These are phyloP conservation scores for Penicillium aurantiogriseum DNA, from an alignment of 2,329 filamentous ascomycete genomes.

Conservation along the genomic window DNA sequence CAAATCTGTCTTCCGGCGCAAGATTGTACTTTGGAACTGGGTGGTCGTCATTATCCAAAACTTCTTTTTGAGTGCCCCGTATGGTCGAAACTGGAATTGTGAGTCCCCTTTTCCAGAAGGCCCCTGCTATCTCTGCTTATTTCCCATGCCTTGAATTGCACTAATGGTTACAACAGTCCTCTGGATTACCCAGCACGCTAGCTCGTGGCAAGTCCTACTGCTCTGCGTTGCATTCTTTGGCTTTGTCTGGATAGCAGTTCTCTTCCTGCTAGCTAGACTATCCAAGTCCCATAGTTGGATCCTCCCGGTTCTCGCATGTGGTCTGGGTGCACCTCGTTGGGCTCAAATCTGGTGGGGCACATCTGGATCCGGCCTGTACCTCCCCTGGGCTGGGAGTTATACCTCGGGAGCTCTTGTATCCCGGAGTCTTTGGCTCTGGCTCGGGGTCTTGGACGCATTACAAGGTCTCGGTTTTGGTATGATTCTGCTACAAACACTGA, in stretches of 20 bases:
- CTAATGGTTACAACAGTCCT: constrained; percentile 42
- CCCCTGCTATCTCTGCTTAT: no score
- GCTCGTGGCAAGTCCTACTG: constrained; percentile 56
- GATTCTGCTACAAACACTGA: constrained; percentile 65
- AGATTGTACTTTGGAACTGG: constrained; percentile 68
- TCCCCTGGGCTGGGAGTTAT: constrained; percentile 61
- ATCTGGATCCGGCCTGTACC: constrained; percentile 58
- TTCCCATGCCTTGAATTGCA: background rate
- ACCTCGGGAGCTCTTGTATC: constrained; percentile 56
- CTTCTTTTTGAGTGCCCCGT: constrained; percentile 65
- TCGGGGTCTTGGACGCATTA: constrained; percentile 63
- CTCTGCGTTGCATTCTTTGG: constrained; percentile 52
- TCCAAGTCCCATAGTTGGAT: constrained; percentile 64
- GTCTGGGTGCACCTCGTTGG: constrained; percentile 64
- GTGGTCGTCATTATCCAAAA: constrained; percentile 64
- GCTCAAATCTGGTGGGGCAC: constrained; percentile 67
- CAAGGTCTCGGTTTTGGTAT: constrained; percentile 68
- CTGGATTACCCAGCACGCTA: constrained; percentile 57
- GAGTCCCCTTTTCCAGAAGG: constrained; percentile 12
- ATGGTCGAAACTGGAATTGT: constrained; percentile 66
- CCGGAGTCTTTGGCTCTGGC: constrained; percentile 64
- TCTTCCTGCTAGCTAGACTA: constrained; percentile 53
- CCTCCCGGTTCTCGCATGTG: constrained; percentile 65
- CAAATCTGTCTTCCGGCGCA: constrained; percentile 59
- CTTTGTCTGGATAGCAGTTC: constrained; percentile 53